Evolutionary conservation across 495 filamentous ascomycete species (phyloP).

Genomic region (Podospora australis): DNA sequence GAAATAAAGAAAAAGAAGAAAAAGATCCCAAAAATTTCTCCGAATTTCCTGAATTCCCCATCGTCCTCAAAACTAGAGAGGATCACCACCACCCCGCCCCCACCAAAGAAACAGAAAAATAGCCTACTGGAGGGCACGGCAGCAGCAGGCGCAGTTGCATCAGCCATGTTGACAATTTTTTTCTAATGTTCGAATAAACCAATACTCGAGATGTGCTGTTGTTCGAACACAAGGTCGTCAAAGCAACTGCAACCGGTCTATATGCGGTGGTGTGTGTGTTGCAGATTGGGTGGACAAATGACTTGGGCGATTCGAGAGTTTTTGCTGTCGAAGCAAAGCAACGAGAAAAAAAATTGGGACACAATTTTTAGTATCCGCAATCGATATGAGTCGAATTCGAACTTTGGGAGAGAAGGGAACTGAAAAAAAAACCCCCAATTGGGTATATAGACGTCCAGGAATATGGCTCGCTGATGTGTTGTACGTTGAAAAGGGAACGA

Average conservation of each 20-base stretch:
- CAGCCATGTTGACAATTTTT: conserved; percentile 13
- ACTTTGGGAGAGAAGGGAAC: not conserved
- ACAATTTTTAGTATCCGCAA: not conserved
- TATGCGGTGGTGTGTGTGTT: not conserved
- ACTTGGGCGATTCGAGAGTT: not conserved
- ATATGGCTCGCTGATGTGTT: not conserved
- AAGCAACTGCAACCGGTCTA: not conserved
- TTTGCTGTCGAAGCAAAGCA: conserved; percentile 9
- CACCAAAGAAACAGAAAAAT: not conserved
- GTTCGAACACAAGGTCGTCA: not conserved
- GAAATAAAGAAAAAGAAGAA: too few species aligned
- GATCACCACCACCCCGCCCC: too few species aligned
- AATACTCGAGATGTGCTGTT: not conserved
- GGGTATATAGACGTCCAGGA: not conserved
- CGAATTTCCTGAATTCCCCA: too few species aligned
- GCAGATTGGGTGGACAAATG: not conserved
- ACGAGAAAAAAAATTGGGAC: conserved; percentile 1
- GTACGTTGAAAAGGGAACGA: not conserved
- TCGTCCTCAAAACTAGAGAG: too few species aligned
- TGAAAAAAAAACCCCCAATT: conserved; percentile 1
- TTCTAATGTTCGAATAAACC: conserved; percentile 2
- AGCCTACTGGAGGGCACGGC: conserved; percentile 12
- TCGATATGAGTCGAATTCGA: not conserved
- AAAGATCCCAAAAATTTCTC: too few species aligned
- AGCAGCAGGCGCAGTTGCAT: conserved; percentile 4